A percentile compares a stretch with the other conserved stretches of the same genome.
phyloP scores from a whole-genome alignment of 2,329 filamentous ascomycete genomes.

The Mycosphaerella sp. region DNA sequence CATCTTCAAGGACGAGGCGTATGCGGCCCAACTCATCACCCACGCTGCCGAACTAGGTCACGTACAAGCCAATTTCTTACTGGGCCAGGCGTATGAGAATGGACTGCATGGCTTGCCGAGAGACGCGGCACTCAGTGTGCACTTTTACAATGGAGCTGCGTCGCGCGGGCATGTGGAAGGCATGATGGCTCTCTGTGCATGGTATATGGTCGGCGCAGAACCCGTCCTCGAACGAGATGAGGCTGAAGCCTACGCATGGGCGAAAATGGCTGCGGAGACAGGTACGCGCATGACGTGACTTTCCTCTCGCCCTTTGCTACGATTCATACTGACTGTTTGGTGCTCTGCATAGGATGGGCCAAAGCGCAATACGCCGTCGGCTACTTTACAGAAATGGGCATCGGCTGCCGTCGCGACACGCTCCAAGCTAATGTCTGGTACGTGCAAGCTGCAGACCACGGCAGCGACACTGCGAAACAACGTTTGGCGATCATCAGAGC shows the following conservation, averaged over 20 bases:
- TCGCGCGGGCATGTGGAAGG: constrained; percentile 74
- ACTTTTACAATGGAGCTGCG: constrained; percentile 93
- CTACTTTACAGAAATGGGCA: constrained; percentile 98
- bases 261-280: constrained; percentile 72
- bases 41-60: constrained; percentile 90
- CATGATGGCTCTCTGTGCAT: constrained; percentile 98
- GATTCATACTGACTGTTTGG: not conserved
- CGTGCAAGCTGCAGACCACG: constrained; percentile 85
- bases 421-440: constrained; percentile 98
- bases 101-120: constrained; percentile 79
- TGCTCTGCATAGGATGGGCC: constrained; percentile 45
- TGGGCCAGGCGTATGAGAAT: constrained; percentile 97
- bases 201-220: constrained; percentile 95
- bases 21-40: constrained; percentile 90
- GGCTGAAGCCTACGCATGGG: constrained; percentile 95
- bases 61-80: constrained; percentile 72
- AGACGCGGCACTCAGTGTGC: constrained; percentile 87
- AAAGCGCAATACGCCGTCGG: constrained; percentile 90
- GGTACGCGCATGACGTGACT: constrained; percentile 52
- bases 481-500: constrained; percentile 79
- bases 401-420: constrained; percentile 89
- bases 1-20: constrained; percentile 81
- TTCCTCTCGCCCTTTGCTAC: no score
- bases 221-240: constrained; percentile 92
- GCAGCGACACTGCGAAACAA: constrained; percentile 83